Percentiles rank a stretch among this genome's conserved stretches.
These are phyloP conservation scores for Xylaria sp. DNA, from an alignment of 2,329 filamentous ascomycete species.

Conservation along the genomic window DNA sequence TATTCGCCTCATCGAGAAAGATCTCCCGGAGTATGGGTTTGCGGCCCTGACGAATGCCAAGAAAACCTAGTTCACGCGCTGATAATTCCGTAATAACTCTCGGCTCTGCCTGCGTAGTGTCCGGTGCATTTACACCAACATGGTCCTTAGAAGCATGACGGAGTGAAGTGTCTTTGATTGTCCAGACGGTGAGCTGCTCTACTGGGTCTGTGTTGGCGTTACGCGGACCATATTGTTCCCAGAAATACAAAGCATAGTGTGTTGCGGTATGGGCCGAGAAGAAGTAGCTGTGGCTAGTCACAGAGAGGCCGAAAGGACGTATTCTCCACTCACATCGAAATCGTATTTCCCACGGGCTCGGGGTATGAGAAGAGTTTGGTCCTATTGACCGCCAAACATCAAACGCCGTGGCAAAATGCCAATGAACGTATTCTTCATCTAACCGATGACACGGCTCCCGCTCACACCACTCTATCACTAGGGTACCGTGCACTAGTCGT, in stretches of 20 bases:
- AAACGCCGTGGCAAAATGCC: slow-evolving; percentile 66
- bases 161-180: slow-evolving; percentile 56
- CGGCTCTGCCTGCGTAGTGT: slow-evolving; percentile 43
- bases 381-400: slow-evolving; percentile 47
- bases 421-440: slow-evolving; percentile 58
- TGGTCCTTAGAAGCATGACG: slow-evolving; percentile 59
- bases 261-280: slow-evolving; percentile 64
- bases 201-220: slow-evolving; percentile 62
- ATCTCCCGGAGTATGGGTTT: slow-evolving; percentile 57
- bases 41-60: slow-evolving; percentile 58
- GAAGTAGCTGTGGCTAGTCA: slow-evolving; percentile 64
- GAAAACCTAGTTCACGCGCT: slow-evolving; percentile 57
- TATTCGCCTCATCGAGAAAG: slow-evolving; percentile 53
- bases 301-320: slow-evolving; percentile 60
- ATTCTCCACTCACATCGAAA: slow-evolving; percentile 67
- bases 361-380: slow-evolving; percentile 13
- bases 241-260: slow-evolving; percentile 66
- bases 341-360: slow-evolving; percentile 48
- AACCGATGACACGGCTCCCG: slow-evolving; percentile 55
- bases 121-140: slow-evolving; percentile 45
- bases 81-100: slow-evolving; percentile 55
- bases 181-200: slow-evolving; percentile 64
- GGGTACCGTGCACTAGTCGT: slow-evolving; percentile 57
- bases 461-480: slow-evolving; percentile 70
- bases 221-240: slow-evolving; percentile 62